Evolutionary conservation across 257 asterid genomes (phyloP), one percentile per base, ranked within the genome.

Genomic region (Plectranthus barbatus): DNA sequence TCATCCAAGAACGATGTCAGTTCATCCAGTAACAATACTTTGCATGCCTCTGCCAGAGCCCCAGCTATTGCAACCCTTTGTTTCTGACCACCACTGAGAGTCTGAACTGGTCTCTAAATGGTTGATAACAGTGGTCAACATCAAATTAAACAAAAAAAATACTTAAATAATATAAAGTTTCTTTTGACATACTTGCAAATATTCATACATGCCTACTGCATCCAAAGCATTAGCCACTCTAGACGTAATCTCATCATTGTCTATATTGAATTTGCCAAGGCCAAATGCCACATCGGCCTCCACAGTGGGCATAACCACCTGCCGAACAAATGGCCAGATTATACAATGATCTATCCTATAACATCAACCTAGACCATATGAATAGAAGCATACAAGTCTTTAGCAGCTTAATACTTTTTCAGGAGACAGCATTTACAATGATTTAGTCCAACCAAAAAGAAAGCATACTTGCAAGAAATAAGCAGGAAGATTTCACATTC

Each of bases 281-380:
- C 99, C 99, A 70, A 89, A 92, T 33, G 95, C 97, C 61, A 92
- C 97, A 77, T 92, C 99, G 53, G 96, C 99, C 75, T 86, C 95
- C 61, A 92, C 99, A 3, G 97, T 92, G 72, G 99, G 99, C 99
- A 92, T 92, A 69, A 92, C 99, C 31, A 92, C 99, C 99, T 92
- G 88, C 66, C 75, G 49, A 44, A 56, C 37, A 29, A 56, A 17
- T 39, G 45, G n/a, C 9, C 10, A 58, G 20, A 31, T 67, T 36
- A 40, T 57, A 56, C 15, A 46, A 60, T 54, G 34, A 19, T 58
- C 44, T 34, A 34, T 20, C 40, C 24, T 10, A 56, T 20, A 13
- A 31, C 23, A 19, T 58, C 36, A 31, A 51, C 33, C 58, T 6
- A 23, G 61, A 21, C 24, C 26, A 58, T 41, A 62, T 9, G 59